Base-by-base conservation (phyloP, 805 yeast species). In the Spencermartinsiella europaea region DNA sequence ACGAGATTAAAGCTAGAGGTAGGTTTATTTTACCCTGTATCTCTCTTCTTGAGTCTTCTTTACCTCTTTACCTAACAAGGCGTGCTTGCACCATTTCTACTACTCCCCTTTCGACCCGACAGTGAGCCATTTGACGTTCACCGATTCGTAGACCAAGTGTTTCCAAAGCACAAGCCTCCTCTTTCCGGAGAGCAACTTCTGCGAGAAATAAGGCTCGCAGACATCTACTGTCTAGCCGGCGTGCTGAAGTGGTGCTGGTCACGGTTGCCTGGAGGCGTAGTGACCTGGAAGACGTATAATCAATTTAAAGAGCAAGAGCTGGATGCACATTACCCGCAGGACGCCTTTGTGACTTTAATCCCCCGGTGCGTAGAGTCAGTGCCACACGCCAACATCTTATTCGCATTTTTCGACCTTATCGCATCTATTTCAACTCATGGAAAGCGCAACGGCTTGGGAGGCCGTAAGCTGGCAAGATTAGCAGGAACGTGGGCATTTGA, bases 401-500 rank as follows among this genome's bases (percentile, higher is more conserved):
- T 85, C 62, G 95, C 86, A 61, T 90, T 88, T 58, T 76, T 88
- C 56, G 96, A 89, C 59, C 72, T 89, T 31, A 67, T 90, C 38
- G 85, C 87, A 8, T 75, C 88, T 8, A 66, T 89, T 36, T 81
- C 95, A 0, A 79, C 95, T 7, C 85, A 87, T 64, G 80, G 95
- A 2, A 83, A 80, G 56, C 77, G 80, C 36, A 87, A 88, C 58
- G 80, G 83, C 58, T 68, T 89, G 72, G 79, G 85, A 58, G 95
- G 93, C 0, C 73, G 89, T 40, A 87, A 86, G 59, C 74, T 89
- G 15, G 74, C 93, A 10, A 81, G 85, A 54, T 75, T 89, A 79
- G 83, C 91, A 34, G 90, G 91, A 5, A 67, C 86, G 20, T 89
- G 96, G 96, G 97, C 95, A 0, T 89, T 89, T 58, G 76, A 79